Percentiles rank a stretch among this genome's conserved stretches.
Conservation (phyloP, 139 green algal species). For the Deuterostichococcus epilithicus region DNA sequence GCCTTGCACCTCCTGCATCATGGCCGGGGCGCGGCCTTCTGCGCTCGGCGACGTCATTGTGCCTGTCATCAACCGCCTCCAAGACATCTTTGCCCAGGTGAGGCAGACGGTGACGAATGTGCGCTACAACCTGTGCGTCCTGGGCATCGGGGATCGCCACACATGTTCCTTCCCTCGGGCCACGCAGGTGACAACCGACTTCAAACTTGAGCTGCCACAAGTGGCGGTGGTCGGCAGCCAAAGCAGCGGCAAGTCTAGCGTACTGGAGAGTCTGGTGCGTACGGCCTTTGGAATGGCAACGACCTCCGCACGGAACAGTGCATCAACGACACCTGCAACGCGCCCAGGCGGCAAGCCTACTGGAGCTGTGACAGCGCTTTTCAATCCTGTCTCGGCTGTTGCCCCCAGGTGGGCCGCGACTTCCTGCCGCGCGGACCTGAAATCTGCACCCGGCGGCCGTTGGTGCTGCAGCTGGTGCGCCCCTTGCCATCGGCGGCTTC, state of each 20-base stretch:
- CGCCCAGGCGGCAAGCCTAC: too few relatives aligned
- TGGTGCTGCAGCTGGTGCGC: constrained; percentile 86
- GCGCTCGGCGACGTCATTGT: constrained; percentile 77
- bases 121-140: background rate
- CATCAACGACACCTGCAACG: too few relatives aligned
- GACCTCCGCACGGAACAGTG: too few relatives aligned
- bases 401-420: constrained; percentile 89
- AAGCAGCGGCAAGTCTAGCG: constrained; percentile 89
- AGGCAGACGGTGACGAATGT: background rate
- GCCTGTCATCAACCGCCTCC: constrained; percentile 85
- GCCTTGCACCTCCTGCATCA: too few relatives aligned
- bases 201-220: constrained; percentile 83
- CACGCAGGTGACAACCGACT: constrained; percentile 69
- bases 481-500: too few relatives aligned
- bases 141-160: background rate
- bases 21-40: too few relatives aligned
- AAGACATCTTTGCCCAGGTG: constrained; percentile 91
- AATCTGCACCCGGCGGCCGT: constrained; percentile 87
- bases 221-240: constrained; percentile 95
- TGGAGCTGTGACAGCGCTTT: too few relatives aligned
- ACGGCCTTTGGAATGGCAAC: too few relatives aligned
- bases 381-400: too few relatives aligned
- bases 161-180: background rate
- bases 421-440: constrained; percentile 89
- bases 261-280: constrained; percentile 91